Percentiles rank a stretch among this genome's conserved stretches.
Conservation (phyloP, 768 basidiomycete species). For the Dentipellis sp. region DNA sequence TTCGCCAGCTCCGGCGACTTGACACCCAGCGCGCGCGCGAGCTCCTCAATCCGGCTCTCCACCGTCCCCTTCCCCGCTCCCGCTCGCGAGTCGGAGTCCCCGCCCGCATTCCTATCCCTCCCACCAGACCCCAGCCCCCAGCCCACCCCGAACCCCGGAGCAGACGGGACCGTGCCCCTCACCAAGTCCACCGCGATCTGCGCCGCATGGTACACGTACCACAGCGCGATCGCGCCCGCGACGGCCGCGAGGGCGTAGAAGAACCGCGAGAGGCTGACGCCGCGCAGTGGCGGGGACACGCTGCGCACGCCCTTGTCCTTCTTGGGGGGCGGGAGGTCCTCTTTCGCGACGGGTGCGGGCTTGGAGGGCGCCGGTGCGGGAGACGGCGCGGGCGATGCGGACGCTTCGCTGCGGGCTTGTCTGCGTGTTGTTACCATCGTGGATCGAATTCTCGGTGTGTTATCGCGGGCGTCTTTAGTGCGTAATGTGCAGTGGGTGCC, state of each 20-base stretch:
- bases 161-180: neutral
- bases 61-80: slow-evolving; percentile 18
- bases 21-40: slow-evolving; percentile 57
- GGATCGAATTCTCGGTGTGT: no score
- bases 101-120: neutral
- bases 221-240: slow-evolving; percentile 1
- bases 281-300: slow-evolving; percentile 3
- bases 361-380: neutral
- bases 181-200: slow-evolving; percentile 1
- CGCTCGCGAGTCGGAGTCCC: neutral
- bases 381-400: neutral
- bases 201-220: slow-evolving; percentile 6
- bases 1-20: slow-evolving; percentile 49
- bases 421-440: neutral
- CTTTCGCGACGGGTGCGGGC: neutral
- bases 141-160: neutral
- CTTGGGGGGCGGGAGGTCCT: slow-evolving; percentile 5
- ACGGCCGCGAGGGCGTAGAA: slow-evolving; percentile 3
- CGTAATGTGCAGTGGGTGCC: no score
- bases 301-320: slow-evolving; percentile 2
- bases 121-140: neutral
- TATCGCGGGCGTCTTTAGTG: neutral
- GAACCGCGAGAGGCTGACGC: slow-evolving; percentile 2
- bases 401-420: neutral
- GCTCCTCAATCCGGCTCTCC: slow-evolving; percentile 46